Conservation (phyloP, 1,139 yeast species). For the Geotrichum bryndzae region DNA sequence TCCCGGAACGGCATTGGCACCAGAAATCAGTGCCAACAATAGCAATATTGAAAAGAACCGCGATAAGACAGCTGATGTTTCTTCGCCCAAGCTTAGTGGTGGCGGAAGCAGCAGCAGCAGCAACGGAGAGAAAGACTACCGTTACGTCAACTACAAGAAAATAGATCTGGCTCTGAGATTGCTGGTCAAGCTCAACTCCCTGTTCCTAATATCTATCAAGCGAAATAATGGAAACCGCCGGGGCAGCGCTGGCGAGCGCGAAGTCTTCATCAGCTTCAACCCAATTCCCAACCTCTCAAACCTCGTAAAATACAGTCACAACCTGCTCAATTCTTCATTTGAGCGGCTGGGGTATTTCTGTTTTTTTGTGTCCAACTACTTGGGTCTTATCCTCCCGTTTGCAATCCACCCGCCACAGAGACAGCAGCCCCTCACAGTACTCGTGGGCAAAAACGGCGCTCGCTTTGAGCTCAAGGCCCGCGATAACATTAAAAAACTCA, state of each 20-base stretch:
- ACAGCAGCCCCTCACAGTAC: constrained; percentile 21
- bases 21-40: background rate
- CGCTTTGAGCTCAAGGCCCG: background rate
- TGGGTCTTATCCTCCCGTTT: constrained; percentile 33
- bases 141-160: background rate
- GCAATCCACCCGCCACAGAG: constrained; percentile 30
- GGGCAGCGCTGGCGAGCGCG: constrained; percentile 10
- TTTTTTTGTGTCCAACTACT: constrained; percentile 31
- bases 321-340: constrained; percentile 31
- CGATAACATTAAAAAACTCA: constrained; percentile 16
- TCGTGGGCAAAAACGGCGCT: background rate
- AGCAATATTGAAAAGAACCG: background rate
- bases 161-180: background rate
- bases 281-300: constrained; percentile 32
- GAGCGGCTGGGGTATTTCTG: constrained; percentile 33
- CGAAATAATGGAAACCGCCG: background rate
- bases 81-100: background rate
- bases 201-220: background rate
- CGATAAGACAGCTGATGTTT: background rate
- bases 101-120: background rate
- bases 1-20: background rate
- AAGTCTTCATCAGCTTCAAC: constrained; percentile 26
- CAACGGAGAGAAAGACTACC: background rate
- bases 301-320: constrained; percentile 29
- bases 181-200: background rate